These are phyloP conservation scores for Golubevia sp. DNA, from an alignment of 1,284 basidiomycete species.

Conservation along the genomic window DNA sequence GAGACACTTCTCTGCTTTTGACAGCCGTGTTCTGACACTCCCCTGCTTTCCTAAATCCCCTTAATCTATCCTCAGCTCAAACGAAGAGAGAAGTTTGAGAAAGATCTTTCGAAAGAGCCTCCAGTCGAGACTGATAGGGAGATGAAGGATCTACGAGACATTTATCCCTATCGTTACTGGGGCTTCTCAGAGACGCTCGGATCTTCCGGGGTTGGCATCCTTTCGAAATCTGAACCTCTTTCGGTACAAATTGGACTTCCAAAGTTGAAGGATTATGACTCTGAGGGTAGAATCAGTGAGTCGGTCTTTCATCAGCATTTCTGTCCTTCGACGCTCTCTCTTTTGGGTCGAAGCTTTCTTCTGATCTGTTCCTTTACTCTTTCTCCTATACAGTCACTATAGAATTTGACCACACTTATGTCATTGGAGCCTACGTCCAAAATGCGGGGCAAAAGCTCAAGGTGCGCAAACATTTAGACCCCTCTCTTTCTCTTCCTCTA, in stretches of 20 bases:
- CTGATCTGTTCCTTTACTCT: neutral
- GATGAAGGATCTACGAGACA: slow-evolving; percentile 31
- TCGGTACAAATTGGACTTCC: too few relatives aligned
- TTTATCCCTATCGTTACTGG: slow-evolving; percentile 54
- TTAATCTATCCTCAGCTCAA: too few relatives aligned
- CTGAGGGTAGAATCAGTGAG: too few relatives aligned
- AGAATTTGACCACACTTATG: slow-evolving; percentile 38
- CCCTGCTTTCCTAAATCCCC: too few relatives aligned
- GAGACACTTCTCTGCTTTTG: neutral
- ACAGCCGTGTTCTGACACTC: slow-evolving; percentile 26
- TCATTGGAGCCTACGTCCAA: slow-evolving; percentile 54
- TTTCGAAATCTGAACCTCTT: slow-evolving; percentile 47
- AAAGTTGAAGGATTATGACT: too few relatives aligned
- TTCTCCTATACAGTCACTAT: slow-evolving; percentile 26
- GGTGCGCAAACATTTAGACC: slow-evolving; percentile 19
- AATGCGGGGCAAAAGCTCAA: slow-evolving; percentile 58
- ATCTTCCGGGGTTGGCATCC: slow-evolving; percentile 51
- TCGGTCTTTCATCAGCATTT: too few relatives aligned
- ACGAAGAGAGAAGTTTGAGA: too few relatives aligned
- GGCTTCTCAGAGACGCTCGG: slow-evolving; percentile 53
- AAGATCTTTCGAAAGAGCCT: too few relatives aligned
- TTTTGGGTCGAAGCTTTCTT: too few relatives aligned
- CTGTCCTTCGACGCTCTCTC: too few relatives aligned
- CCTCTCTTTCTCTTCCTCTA: neutral
- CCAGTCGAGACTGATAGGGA: too few relatives aligned